These are phyloP conservation scores for Polytrichum formosum DNA, from an alignment of 225 moss, liverwort and hornwort species.

Conservation along the genomic window DNA sequence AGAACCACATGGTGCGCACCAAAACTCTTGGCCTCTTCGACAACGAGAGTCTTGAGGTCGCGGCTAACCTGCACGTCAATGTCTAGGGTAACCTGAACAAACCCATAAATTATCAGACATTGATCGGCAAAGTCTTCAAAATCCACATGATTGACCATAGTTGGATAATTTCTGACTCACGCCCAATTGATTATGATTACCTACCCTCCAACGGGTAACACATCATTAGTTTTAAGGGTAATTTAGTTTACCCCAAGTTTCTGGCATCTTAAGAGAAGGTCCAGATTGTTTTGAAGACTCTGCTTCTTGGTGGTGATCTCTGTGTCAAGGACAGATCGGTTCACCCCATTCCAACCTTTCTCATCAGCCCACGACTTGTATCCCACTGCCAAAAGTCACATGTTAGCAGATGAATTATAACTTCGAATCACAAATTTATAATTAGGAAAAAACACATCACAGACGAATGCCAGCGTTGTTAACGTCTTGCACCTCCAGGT, in stretches of 20 bases:
- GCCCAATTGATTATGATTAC: too few species aligned
- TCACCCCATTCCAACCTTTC: constrained; percentile 42
- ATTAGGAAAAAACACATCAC: too few species aligned
- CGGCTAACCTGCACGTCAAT: constrained; percentile 44
- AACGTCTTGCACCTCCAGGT: too few species aligned
- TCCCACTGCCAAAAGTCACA: constrained; percentile 52
- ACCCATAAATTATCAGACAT: too few species aligned
- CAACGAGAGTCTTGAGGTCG: constrained; percentile 43
- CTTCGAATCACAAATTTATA: too few species aligned
- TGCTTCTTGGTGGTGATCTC: constrained; percentile 42
- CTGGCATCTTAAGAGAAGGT: constrained; percentile 48
- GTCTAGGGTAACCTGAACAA: constrained; percentile 39
- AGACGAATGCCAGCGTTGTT: too few species aligned
- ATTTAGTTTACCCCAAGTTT: constrained; percentile 40
- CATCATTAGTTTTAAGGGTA: too few species aligned
- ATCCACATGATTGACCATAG: too few species aligned
- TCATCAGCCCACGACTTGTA: constrained; percentile 64
- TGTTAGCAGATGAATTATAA: not conserved
- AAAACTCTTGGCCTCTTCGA: constrained; percentile 53
- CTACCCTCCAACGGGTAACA: too few species aligned
- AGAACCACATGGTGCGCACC: constrained; percentile 55
- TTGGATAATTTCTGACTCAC: too few species aligned
- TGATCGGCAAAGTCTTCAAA: too few species aligned
- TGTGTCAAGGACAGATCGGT: constrained; percentile 23
- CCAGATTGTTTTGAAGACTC: constrained; percentile 33